These are phyloP conservation scores for Lactarius quietus DNA, from an alignment of 768 basidiomycete species.

Conservation along the genomic window DNA sequence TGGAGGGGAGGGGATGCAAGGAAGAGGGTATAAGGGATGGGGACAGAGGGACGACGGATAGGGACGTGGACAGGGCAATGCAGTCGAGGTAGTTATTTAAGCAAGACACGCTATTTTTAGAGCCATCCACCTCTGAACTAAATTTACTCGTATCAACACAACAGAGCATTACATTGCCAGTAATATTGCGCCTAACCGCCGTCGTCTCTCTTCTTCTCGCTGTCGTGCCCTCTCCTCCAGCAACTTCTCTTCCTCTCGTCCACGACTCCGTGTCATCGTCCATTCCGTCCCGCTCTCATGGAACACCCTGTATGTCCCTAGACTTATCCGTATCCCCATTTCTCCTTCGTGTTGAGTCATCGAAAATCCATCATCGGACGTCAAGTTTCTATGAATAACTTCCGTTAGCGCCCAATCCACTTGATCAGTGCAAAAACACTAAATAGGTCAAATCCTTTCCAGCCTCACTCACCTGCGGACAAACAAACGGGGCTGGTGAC, in stretches of 20 bases:
- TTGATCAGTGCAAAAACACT: not conserved
- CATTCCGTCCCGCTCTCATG: conserved; percentile 70
- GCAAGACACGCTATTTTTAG: not conserved
- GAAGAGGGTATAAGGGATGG: not conserved
- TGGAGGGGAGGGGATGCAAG: not conserved
- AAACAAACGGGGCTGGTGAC: conserved; percentile 33
- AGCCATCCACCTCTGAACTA: too few species aligned
- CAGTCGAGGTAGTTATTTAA: not conserved
- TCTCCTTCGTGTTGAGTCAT: conserved; percentile 35
- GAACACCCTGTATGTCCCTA: conserved; percentile 62
- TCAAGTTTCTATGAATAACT: conserved; percentile 52
- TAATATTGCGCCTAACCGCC: conserved; percentile 27
- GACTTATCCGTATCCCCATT: conserved; percentile 53
- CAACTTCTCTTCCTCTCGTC: conserved; percentile 33
- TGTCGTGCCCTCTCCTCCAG: conserved; percentile 40
- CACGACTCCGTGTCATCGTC: conserved; percentile 41
- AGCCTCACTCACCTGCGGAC: conserved; percentile 17
- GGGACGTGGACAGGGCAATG: not conserved
- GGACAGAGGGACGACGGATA: not conserved
- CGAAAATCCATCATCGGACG: conserved; percentile 34
- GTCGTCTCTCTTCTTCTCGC: conserved; percentile 56
- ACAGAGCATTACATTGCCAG: not conserved
- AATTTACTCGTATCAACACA: not conserved
- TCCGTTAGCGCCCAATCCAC: conserved; percentile 18
- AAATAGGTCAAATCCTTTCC: not conserved